Conservation (phyloP, 2,329 filamentous ascomycete species). For the Colletotrichum sojae region DNA sequence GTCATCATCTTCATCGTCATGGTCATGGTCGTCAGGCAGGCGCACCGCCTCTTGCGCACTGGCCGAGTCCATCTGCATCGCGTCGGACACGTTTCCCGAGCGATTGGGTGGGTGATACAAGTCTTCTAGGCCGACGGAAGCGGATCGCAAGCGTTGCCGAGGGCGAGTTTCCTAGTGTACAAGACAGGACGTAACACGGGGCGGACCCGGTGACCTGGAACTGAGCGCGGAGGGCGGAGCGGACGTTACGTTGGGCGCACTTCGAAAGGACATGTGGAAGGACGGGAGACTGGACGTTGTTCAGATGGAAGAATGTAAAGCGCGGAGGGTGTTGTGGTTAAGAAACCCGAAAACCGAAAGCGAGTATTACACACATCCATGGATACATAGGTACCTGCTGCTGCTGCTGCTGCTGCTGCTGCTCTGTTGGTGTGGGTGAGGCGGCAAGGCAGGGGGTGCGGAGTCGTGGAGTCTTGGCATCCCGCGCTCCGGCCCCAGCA, state of each 20-base stretch:
- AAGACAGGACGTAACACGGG: no score
- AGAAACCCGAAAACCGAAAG: neutral
- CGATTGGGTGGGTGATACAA: neutral
- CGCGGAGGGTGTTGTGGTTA: neutral
- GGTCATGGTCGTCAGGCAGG: neutral
- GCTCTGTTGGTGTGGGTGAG: neutral
- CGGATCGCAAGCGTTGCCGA: neutral
- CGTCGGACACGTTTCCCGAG: neutral
- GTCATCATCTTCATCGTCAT: neutral
- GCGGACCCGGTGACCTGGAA: neutral
- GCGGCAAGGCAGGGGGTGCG: neutral
- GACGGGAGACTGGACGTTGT: neutral
- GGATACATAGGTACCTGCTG: no score
- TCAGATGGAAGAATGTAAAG: no score
- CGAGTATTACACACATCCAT: neutral
- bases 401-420: no score
- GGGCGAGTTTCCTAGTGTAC: no score
- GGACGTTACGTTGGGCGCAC: neutral
- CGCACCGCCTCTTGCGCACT: neutral
- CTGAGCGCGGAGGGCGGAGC: neutral
- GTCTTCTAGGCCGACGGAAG: neutral
- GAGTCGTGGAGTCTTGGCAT: conserved; percentile 22
- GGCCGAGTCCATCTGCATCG: neutral
- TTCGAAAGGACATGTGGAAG: neutral
- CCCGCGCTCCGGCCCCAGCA: conserved; percentile 11